Base-by-base conservation (phyloP, 2,329 filamentous ascomycete genomes). In the Xylaria digitata region DNA sequence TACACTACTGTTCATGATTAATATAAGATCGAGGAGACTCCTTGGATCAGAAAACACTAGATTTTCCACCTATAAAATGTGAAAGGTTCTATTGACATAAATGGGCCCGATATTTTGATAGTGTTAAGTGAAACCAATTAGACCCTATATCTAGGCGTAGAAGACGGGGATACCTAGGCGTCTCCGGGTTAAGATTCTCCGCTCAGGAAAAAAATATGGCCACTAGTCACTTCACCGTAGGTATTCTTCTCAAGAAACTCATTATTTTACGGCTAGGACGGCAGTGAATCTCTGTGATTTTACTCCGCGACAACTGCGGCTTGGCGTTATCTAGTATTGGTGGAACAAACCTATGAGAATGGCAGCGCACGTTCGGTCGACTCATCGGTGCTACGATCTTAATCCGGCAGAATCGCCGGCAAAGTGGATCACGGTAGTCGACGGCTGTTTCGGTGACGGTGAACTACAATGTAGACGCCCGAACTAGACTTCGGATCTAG, bases 61-160 rank as follows among this genome's bases (percentile, higher is more conserved):
- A 61, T 61, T 61, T 65, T 65, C 63, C 63, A 65, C 63, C 63
- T 61, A 60, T 65, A 45, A 32, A 61, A 23, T 26, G 7, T 17
- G 30, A 11, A 50, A 37, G 37, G 6, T 6, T 7, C 19, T 2
- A 40, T 34, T 19, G 2, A 4, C 13, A 21, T 46, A 4, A 30
- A 48, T 32, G 30, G 11, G 9, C 11, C 21, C 19, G 26, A 30
- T 1, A 46, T 15, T 46, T 17, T 3, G 48, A 53, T 19, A 40
- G 11, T 37, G n/a, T 26, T 21, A 56, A 55, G 34, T 45, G 50
- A 61, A 50, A 34, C 50, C 9, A 15, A 45, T 30, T 54, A 54
- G 23, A 45, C 37, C 42, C 46, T 21, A n/a, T 3, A 54, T 46
- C 40, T 32, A 40, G 55, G 17, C 48, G 34, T 26, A 13, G 49